Evolutionary conservation across 495 filamentous ascomycete genomes (phyloP), one percentile per base, ranked within the genome.

Genomic region (Chaetomium cochliodes): DNA sequence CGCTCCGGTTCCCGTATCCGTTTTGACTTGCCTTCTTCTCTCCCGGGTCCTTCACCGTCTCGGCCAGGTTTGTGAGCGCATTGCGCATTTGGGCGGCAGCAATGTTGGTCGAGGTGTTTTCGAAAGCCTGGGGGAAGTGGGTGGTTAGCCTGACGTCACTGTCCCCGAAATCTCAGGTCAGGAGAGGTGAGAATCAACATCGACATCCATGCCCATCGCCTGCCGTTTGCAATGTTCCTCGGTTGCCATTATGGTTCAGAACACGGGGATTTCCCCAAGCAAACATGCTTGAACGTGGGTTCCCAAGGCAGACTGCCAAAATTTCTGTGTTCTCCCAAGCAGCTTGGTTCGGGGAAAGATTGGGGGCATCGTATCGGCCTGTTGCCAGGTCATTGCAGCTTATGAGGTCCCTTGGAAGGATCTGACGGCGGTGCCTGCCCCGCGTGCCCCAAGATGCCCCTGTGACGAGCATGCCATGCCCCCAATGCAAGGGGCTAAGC

Each of bases 1-100:
- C 7, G 15, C 30, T 20, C 15, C n/a, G 39, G 2, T 3, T 16
- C 2, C 22, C 22, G 13, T n/a, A 18, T 33, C 1, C 1, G 41
- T 5, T 23, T 2, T 33, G 51, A 53, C 78, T 63, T 80, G 87
- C 88, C 88, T 96, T 89, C 87, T 93, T 97, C 80, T 91, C 82
- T 41, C 81, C 76, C 23, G 87, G 79, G 68, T 98, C 92, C 70
- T 88, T 87, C 76, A 97, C 92, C 15, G 87, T 90, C 77, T 99
- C 93, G 62, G 90, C 83, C 65, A 99, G 90, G 72, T 88, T 87
- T 72, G 97, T 98, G 72, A 99, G 82, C 59, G 91, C 87, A 84
- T 99, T 99, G 74, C 94, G 91, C 94, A 99, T 99, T 83, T 99
- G 94, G 55, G 91, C 93, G 23, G 94, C 94, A 58, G 94, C 96